Percentiles rank a stretch among this genome's conserved stretches.
These are phyloP conservation scores for Nitzschia palea DNA, from an alignment of 108 stramenopile species.

Conservation along the genomic window DNA sequence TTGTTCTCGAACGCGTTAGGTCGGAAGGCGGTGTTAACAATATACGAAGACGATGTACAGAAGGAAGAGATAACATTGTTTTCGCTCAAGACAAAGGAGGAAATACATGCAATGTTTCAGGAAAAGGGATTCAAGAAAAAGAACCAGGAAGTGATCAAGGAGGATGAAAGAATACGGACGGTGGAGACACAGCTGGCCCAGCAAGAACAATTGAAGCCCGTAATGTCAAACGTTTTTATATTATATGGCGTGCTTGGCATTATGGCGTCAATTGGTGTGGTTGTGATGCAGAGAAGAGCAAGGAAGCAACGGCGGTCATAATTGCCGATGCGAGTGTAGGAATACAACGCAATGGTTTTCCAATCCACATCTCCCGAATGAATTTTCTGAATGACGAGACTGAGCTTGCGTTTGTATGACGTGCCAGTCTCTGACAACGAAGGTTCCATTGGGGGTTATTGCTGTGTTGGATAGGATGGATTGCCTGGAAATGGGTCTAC, in stretches of 20 bases:
- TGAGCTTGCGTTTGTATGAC: neutral
- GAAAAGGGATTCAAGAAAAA: conserved; percentile 57
- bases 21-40: conserved; percentile 18
- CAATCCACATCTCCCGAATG: neutral
- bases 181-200: conserved; percentile 4
- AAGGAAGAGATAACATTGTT: conserved; percentile 49
- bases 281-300: neutral
- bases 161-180: conserved; percentile 3
- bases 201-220: neutral
- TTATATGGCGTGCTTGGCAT: neutral
- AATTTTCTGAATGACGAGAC: neutral
- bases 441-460: neutral
- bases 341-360: neutral
- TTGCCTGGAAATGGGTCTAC: no score
- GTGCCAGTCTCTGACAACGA: neutral
- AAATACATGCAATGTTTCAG: conserved; percentile 59
- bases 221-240: neutral
- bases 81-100: conserved; percentile 56
- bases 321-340: neutral
- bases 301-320: conserved; percentile 1
- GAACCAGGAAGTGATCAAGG: neutral
- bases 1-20: no score
- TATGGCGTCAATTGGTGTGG: neutral
- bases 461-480: neutral
- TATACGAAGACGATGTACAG: conserved; percentile 20